Conservation (phyloP, 225 moss, liverwort and hornwort genomes). For the Bryoerythrophyllum caledonicum region DNA sequence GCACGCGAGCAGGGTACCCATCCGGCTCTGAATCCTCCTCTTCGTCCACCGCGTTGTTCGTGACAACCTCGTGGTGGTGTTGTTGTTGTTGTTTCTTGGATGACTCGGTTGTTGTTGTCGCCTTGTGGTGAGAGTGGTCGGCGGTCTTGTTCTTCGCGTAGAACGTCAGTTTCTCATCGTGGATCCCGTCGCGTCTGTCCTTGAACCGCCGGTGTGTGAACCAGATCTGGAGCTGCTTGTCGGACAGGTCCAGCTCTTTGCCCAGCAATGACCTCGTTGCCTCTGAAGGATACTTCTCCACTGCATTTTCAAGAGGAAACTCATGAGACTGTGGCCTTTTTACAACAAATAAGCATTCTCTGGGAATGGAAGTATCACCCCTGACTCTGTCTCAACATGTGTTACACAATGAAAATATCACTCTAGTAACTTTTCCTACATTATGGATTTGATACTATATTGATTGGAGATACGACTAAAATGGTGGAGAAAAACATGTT, state of each 20-base stretch:
- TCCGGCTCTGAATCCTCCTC: constrained; percentile 30
- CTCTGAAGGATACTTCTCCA: constrained; percentile 75
- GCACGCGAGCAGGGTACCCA: constrained; percentile 41
- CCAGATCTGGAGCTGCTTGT: constrained; percentile 89
- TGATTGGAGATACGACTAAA: too few species aligned
- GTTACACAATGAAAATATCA: too few species aligned
- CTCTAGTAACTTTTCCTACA: too few species aligned
- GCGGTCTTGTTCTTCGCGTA: constrained; percentile 67
- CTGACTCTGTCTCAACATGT: too few species aligned
- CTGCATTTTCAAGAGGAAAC: constrained; percentile 19
- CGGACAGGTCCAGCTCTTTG: constrained; percentile 65
- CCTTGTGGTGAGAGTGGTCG: constrained; percentile 16
- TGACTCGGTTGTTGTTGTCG: background rate
- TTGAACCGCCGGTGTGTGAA: constrained; percentile 84
- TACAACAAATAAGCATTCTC: background rate
- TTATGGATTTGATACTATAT: too few species aligned
- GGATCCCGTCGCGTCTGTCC: constrained; percentile 80
- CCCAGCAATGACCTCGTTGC: constrained; percentile 49
- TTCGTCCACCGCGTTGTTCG: constrained; percentile 7
- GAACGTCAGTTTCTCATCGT: constrained; percentile 70
- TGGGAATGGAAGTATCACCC: background rate
- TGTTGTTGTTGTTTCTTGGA: constrained; percentile 13
- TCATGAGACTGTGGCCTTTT: background rate
- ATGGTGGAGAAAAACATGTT: too few species aligned
- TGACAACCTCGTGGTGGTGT: constrained; percentile 2